A percentile compares a stretch with the other conserved stretches of the same genome.
These are phyloP conservation scores for Daldinia eschscholtzii DNA, from an alignment of 2,329 filamentous ascomycete species.

Conservation along the genomic window DNA sequence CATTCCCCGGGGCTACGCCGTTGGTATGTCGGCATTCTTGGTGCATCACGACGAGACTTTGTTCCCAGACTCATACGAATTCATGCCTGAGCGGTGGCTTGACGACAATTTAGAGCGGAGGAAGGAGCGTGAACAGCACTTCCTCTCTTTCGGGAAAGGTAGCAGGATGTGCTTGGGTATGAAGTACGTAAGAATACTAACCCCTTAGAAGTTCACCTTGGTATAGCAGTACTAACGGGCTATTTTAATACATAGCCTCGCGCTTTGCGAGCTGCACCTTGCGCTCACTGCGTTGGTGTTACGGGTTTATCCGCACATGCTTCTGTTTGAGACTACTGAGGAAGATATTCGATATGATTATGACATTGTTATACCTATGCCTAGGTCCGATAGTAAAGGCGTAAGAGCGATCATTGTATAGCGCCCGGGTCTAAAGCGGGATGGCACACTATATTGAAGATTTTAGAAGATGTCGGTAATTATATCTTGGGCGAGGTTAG, in stretches of 20 bases:
- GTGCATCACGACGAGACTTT: constrained; percentile 42
- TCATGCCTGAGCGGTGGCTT: constrained; percentile 46
- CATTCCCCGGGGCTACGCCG: constrained; percentile 42
- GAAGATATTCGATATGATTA: constrained; percentile 43
- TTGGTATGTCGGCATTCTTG: constrained; percentile 41
- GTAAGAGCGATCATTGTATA: constrained; percentile 37
- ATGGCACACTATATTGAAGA: neutral
- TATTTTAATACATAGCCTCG: constrained; percentile 42
- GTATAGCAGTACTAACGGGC: neutral
- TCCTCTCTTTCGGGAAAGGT: constrained; percentile 45
- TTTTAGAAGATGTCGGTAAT: neutral
- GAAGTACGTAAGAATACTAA: constrained; percentile 42
- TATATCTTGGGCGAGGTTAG: neutral
- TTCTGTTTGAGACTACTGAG: constrained; percentile 47
- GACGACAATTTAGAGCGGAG: constrained; percentile 24
- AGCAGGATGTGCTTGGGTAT: constrained; percentile 46
- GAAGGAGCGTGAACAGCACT: constrained; percentile 32
- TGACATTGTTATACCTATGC: constrained; percentile 37
- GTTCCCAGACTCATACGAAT: constrained; percentile 43
- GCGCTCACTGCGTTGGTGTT: constrained; percentile 46
- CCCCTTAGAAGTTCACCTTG: neutral
- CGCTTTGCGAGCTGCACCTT: constrained; percentile 51
- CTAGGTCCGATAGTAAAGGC: constrained; percentile 33
- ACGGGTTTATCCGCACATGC: constrained; percentile 47
- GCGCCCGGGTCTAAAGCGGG: neutral